Evolutionary conservation across 305 asterid species (phyloP).

Genomic region (Fraxinus paxiana): DNA sequence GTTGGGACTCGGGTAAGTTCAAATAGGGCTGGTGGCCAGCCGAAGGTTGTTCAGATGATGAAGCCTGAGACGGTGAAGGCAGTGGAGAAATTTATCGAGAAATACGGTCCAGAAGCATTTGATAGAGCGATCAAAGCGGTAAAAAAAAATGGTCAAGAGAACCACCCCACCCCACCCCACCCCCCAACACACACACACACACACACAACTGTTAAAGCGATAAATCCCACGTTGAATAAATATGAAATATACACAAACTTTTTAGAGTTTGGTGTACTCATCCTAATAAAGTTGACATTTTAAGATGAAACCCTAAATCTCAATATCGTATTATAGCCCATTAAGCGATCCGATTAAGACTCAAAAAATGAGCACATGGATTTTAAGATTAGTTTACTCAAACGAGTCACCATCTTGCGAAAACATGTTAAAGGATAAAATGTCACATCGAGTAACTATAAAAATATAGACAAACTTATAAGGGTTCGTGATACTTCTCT

Average conservation of each 20-base stretch:
- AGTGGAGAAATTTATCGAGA: slow-evolving; percentile 68
- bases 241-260: too few species aligned
- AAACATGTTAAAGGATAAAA: not conserved
- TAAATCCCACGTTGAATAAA: not conserved
- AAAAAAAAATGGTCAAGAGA: slow-evolving; percentile 9
- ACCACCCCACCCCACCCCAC: not conserved
- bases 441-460: not conserved
- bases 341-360: not conserved
- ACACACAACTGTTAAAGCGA: not conserved
- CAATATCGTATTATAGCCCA: not conserved
- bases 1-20: slow-evolving; percentile 52
- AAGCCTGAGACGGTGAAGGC: slow-evolving; percentile 79
- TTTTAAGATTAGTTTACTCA: too few species aligned
- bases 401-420: not conserved
- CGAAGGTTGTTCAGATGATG: slow-evolving; percentile 82
- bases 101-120: slow-evolving; percentile 67
- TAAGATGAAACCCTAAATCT: too few species aligned
- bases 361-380: not conserved
- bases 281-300: too few species aligned
- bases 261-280: not conserved
- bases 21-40: slow-evolving; percentile 47
- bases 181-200: not conserved
- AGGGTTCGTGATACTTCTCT: not conserved
- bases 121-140: slow-evolving; percentile 75
- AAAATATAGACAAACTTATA: not conserved